Evolutionary conservation across 179 eudicot genomes (phyloP), one percentile per base, ranked within the genome.

Genomic region (Heliamphora pulchella): DNA sequence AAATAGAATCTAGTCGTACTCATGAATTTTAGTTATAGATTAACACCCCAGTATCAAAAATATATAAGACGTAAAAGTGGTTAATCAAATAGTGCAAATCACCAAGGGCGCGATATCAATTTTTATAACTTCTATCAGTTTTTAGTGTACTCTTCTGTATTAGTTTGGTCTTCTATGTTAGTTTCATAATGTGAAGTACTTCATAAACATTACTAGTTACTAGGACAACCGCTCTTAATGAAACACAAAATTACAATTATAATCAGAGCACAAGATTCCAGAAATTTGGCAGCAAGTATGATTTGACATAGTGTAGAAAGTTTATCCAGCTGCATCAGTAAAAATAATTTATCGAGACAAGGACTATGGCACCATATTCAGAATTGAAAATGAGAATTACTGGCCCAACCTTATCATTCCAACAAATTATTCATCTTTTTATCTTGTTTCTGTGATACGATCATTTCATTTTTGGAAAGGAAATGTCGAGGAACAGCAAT

Each of bases 381-480:
- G 63, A 57, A 58, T 2, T 58, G 59, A 59, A 59, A 75, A 59
- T 58, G 51, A 54, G 65, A 67, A 55, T 54, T 54, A 66, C 51
- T 48, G 54, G 66, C 43, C 31, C 46, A 17, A 50, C 2, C 43
- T 39, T 68, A 48, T 53, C 48, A 14, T 53, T 51, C n/a, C 61
- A 4, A 69, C 50, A 67, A 53, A 66, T 78, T 58, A 46, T 41
- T 54, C 67, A 55, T 39, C 54, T 14, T 31, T 54, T 78, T 5
- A 15, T 8, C 31, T 9, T 17, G 53, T n/a, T 17, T 67, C 31
- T 44, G 8, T 46, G n/a, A 22, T 17, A 53, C 31, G 39, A 51
- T 8, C 72, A 78, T 78, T 20, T 48, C 59, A 10, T 57, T 54
- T 75, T 58, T 75, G 4, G 17, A 10, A 18, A 77, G 20, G n/a